Conservation (phyloP, 768 basidiomycete species). For the Serendipita vermifera region DNA sequence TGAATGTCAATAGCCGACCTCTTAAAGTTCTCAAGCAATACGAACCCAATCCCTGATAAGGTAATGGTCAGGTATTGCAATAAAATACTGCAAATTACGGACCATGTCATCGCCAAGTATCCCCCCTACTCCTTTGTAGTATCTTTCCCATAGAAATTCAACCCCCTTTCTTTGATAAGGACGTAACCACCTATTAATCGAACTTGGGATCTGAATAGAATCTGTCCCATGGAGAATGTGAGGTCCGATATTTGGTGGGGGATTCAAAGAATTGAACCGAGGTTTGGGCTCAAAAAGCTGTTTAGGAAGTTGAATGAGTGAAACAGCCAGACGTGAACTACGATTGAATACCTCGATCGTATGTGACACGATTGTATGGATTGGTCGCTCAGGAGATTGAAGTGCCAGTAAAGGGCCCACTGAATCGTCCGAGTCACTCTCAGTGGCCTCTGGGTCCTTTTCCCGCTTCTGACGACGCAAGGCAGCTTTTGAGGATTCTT, state of each 20-base stretch:
- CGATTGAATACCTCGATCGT: no score
- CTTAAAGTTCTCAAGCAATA: not conserved
- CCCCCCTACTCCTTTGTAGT: constrained; percentile 54
- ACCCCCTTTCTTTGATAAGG: constrained; percentile 85
- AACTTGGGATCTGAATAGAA: constrained; percentile 19
- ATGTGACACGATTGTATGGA: no score
- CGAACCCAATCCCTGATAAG: constrained; percentile 20
- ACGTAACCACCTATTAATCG: constrained; percentile 75
- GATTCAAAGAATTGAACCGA: not conserved
- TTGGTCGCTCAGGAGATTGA: no score
- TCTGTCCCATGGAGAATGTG: not conserved
- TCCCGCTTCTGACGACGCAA: not conserved
- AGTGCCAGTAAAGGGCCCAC: not conserved
- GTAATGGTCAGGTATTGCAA: not conserved
- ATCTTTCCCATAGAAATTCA: constrained; percentile 65
- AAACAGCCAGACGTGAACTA: no score
- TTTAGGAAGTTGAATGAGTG: not conserved
- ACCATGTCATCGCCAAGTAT: constrained; percentile 97
- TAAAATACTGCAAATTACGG: constrained; percentile 30
- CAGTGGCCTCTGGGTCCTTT: not conserved
- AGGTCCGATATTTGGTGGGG: not conserved
- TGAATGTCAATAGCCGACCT: constrained; percentile 9
- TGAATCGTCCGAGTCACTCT: not conserved
- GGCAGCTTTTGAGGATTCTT: not conserved
- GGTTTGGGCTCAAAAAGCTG: not conserved